These are phyloP conservation scores for Kodamaea arcana DNA, from an alignment of 1,139 yeast genomes.

Conservation along the genomic window DNA sequence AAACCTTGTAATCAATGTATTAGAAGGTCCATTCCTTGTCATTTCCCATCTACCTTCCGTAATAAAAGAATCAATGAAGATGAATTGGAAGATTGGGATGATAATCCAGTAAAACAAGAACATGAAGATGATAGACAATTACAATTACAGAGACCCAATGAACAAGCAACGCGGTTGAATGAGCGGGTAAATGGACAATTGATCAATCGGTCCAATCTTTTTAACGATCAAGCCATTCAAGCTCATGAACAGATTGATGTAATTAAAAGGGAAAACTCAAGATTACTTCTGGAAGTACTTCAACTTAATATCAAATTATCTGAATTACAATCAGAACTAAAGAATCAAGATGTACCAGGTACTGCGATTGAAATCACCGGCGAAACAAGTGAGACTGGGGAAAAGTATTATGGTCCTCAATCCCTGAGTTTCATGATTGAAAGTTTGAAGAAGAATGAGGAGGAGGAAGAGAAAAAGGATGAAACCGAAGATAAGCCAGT, in stretches of 20 bases:
- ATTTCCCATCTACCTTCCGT: conserved; percentile 38
- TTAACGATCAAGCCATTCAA: no score
- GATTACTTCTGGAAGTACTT: conserved; percentile 17
- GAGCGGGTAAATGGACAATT: no score
- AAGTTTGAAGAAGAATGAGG: conserved; percentile 15
- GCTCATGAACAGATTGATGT: no score
- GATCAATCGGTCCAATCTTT: no score
- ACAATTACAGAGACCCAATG: neutral
- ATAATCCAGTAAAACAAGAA: neutral
- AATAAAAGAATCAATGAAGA: conserved; percentile 32
- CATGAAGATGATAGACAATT: neutral
- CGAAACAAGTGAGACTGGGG: conserved; percentile 22
- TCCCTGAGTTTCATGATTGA: conserved; percentile 46
- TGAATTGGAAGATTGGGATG: conserved; percentile 10
- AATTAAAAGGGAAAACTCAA: no score
- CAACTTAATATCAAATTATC: conserved; percentile 12
- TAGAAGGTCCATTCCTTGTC: conserved; percentile 29
- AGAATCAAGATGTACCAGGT: conserved; percentile 1
- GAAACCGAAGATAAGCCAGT: neutral
- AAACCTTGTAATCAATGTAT: conserved; percentile 41
- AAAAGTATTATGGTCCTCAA: conserved; percentile 49
- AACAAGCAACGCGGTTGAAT: conserved; percentile 8
- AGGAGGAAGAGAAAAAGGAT: neutral
- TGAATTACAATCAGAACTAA: conserved; percentile 5
- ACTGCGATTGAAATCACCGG: conserved; percentile 10